Percentiles rank a stretch among this genome's conserved stretches.
phyloP scores from a whole-genome alignment of 306 rosid genomes.

The Fagus sylvatica region DNA sequence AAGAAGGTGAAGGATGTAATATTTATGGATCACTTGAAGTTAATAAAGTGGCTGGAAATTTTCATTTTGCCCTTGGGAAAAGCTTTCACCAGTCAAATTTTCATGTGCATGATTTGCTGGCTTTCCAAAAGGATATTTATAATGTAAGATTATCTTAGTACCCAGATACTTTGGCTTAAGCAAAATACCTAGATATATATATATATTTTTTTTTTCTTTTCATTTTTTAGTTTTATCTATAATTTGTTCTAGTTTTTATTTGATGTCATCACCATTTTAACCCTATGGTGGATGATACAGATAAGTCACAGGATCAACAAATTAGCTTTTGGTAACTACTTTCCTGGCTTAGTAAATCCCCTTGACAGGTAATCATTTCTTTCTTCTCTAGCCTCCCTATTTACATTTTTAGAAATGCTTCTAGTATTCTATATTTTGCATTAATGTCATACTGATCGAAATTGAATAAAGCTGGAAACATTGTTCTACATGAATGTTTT shows the following conservation, averaged over 20 bases:
- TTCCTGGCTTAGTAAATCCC: conserved; percentile 84
- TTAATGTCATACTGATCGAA: not conserved
- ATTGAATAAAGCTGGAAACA: not conserved
- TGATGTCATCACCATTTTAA: not conserved
- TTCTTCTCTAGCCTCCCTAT: conserved; percentile 21
- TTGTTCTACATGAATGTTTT: not conserved
- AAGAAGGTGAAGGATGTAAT: conserved; percentile 96
- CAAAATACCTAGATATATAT: not conserved
- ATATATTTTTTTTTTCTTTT: not conserved
- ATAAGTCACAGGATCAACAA: conserved; percentile 79
- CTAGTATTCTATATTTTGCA: not conserved
- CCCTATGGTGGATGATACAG: conserved; percentile 45
- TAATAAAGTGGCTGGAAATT: conserved; percentile 88
- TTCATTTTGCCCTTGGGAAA: conserved; percentile 79
- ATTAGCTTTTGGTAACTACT: conserved; percentile 76
- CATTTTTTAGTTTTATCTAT: not conserved
- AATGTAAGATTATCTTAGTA: conserved; percentile 57
- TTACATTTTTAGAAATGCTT: conserved; percentile 2
- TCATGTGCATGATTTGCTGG: conserved; percentile 52
- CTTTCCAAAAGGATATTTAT: conserved; percentile 46
- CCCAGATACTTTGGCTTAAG: conserved; percentile 7
- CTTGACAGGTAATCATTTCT: conserved; percentile 79
- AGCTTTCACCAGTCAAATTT: conserved; percentile 75
- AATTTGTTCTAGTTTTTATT: conserved; percentile 4
- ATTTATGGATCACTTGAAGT: conserved; percentile 86